phyloP scores from a whole-genome alignment of 1,139 yeast genomes.

The Kluyveromyces sp. region DNA sequence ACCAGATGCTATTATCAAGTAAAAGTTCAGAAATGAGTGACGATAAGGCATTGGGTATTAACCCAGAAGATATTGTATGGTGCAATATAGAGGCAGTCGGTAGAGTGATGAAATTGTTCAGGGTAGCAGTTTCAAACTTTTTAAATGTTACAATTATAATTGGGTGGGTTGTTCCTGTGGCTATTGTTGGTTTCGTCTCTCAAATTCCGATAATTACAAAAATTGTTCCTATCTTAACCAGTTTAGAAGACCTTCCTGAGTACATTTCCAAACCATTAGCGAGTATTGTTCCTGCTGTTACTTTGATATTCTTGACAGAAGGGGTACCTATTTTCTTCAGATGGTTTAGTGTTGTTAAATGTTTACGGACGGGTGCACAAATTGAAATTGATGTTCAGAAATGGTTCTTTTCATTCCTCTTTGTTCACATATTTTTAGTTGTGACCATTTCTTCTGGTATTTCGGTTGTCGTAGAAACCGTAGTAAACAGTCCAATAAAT shows the following conservation, averaged over 20 bases:
- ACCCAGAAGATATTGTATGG: slow-evolving; percentile 59
- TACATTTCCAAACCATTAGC: slow-evolving; percentile 45
- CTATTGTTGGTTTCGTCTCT: slow-evolving; percentile 58
- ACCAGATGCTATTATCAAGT: slow-evolving; percentile 44
- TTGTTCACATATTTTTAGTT: slow-evolving; percentile 75
- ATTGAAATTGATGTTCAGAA: slow-evolving; percentile 53
- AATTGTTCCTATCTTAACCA: slow-evolving; percentile 45
- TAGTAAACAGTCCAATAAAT: slow-evolving; percentile 63
- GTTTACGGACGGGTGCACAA: slow-evolving; percentile 47
- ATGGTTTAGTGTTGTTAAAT: slow-evolving; percentile 41
- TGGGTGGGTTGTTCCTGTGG: slow-evolving; percentile 65
- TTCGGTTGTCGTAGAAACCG: slow-evolving; percentile 55
- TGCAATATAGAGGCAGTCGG: slow-evolving; percentile 38
- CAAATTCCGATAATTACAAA: slow-evolving; percentile 54
- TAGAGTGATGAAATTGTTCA: slow-evolving; percentile 30
- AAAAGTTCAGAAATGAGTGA: slow-evolving; percentile 37
- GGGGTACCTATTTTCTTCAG: slow-evolving; percentile 46
- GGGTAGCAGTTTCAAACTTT: slow-evolving; percentile 38
- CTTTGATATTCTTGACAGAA: slow-evolving; percentile 52
- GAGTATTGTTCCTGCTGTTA: slow-evolving; percentile 52
- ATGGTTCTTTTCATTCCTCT: slow-evolving; percentile 65
- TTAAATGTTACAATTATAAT: slow-evolving; percentile 42
- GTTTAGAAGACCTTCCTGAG: slow-evolving; percentile 48
- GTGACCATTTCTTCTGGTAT: slow-evolving; percentile 81
- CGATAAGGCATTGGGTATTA: slow-evolving; percentile 38